Conservation (phyloP, 257 asterid genomes). For the Solanum raphanifolium region DNA sequence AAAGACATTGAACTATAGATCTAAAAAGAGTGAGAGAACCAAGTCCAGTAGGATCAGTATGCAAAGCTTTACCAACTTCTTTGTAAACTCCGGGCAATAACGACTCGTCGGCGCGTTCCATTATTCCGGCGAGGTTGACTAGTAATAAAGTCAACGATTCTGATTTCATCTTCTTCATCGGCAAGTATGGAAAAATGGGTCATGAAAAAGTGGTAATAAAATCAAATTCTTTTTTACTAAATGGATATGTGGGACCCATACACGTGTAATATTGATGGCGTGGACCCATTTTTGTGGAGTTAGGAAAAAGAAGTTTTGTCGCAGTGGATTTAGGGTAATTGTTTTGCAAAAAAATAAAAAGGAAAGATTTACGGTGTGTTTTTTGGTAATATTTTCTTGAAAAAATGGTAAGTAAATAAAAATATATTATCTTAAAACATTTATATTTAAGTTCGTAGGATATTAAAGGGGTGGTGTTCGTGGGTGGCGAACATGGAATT, state of each 20-base stretch:
- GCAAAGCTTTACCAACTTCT: conserved; percentile 73
- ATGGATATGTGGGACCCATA: background rate
- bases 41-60: conserved; percentile 77
- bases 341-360: no score
- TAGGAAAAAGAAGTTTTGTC: no score
- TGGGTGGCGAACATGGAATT: background rate
- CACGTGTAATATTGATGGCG: background rate
- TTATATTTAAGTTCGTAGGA: background rate
- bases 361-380: background rate
- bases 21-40: conserved; percentile 71
- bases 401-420: no score
- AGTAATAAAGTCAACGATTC: conserved; percentile 48
- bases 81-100: conserved; percentile 64
- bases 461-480: no score
- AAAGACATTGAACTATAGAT: conserved; percentile 69
- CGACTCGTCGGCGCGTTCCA: conserved; percentile 77
- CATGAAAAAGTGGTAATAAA: background rate
- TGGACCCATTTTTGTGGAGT: background rate
- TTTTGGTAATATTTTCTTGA: background rate
- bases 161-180: conserved; percentile 18
- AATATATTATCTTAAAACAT: no score
- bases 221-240: background rate
- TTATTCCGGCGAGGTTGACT: conserved; percentile 63
- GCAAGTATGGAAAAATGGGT: background rate
- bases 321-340: background rate